Evolutionary conservation across 148 eudicot species (phyloP).

Genomic region (Camellia lanceoleosa): DNA sequence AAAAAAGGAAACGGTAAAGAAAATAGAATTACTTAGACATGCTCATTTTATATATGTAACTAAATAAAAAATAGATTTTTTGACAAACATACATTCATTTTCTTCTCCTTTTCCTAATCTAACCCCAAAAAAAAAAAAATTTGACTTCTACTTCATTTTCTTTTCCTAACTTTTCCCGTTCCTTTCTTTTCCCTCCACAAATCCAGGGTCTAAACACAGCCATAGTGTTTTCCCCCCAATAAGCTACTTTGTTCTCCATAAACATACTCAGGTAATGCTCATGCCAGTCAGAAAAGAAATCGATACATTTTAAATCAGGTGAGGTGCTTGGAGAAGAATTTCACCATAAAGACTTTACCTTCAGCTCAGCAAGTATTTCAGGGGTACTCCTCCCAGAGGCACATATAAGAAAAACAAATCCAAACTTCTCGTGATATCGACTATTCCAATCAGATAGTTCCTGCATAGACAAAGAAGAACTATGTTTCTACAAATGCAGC

Average conservation of each 20-base stretch:
- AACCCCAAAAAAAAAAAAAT: no score
- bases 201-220: no score
- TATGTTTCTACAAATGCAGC: background rate
- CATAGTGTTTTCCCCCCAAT: background rate
- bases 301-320: background rate
- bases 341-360: constrained; percentile 41
- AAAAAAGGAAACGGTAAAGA: no score
- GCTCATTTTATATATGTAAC: no score
- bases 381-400: constrained; percentile 87
- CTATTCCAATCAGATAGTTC: constrained; percentile 80
- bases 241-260: background rate
- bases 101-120: no score
- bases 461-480: constrained; percentile 29
- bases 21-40: no score
- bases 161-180: no score
- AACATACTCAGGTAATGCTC: background rate
- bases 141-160: no score
- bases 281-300: background rate
- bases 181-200: no score
- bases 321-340: background rate
- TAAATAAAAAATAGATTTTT: no score
- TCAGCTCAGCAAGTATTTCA: constrained; percentile 79
- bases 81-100: no score
- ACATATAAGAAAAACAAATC: constrained; percentile 82
- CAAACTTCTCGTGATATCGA: constrained; percentile 68